Conservation (phyloP, 495 filamentous ascomycete genomes). For the Elasticomyces elasticus region DNA sequence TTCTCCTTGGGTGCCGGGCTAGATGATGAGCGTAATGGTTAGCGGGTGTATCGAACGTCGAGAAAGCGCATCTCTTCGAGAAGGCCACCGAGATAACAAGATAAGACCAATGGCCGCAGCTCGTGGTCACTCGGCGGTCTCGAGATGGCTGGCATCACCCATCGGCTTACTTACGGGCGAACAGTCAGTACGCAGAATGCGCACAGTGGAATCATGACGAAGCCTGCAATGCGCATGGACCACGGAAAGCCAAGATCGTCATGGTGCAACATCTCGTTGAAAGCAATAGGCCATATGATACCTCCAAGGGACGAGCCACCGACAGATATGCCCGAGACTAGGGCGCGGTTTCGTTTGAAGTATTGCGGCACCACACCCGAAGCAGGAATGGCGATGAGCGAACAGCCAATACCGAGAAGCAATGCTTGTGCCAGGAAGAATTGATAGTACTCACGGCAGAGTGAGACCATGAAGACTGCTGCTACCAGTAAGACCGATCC, state of each 20-base stretch:
- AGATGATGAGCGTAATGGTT: no score
- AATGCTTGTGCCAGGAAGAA: constrained; percentile 52
- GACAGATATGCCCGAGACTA: constrained; percentile 46
- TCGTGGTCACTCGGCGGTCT: no score
- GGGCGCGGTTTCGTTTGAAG: constrained; percentile 43
- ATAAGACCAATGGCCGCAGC: no score
- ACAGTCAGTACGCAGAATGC: constrained; percentile 36
- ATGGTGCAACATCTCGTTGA: constrained; percentile 24
- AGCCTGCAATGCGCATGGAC: constrained; percentile 49
- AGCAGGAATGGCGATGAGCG: constrained; percentile 42
- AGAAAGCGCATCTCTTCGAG: no score
- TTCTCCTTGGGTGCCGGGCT: constrained; percentile 33
- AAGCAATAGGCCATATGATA: constrained; percentile 42
- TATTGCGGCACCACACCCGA: constrained; percentile 45
- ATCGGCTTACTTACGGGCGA: constrained; percentile 37
- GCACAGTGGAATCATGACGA: constrained; percentile 44
- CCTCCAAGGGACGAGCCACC: constrained; percentile 40
- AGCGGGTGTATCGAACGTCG: no score
- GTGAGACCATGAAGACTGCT: constrained; percentile 46
- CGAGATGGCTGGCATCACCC: no score
- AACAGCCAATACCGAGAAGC: constrained; percentile 42
- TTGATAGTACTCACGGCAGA: constrained; percentile 51
- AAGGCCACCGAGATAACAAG: no score
- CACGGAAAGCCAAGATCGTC: constrained; percentile 46
- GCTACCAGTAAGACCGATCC: constrained; percentile 29